Evolutionary conservation across 371 early-diverging fungal species (phyloP).

Genomic region (Actinomortierella wolfii): DNA sequence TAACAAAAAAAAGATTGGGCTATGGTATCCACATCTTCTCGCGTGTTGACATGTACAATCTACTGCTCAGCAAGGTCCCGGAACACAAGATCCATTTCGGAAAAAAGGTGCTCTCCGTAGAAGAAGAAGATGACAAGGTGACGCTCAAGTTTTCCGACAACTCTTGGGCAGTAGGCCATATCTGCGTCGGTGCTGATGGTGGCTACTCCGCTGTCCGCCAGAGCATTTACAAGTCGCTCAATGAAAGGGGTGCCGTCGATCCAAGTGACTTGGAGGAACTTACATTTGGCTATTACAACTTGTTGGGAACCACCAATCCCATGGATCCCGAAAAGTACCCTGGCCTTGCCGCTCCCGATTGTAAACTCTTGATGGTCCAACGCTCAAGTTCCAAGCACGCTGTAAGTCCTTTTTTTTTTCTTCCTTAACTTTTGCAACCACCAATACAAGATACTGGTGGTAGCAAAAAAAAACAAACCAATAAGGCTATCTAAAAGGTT

Average conservation of each 20-base stretch:
- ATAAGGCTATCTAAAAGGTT: constrained; percentile 1
- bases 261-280: constrained; percentile 13
- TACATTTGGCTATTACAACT: constrained; percentile 17
- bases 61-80: constrained; percentile 14
- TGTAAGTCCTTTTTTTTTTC: constrained; percentile 11
- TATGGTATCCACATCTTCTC: constrained; percentile 16
- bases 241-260: constrained; percentile 2
- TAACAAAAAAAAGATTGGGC: no score
- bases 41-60: constrained; percentile 23
- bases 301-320: constrained; percentile 24
- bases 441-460: not conserved
- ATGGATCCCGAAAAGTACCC: constrained; percentile 25
- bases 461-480: no score
- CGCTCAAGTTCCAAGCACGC: constrained; percentile 22
- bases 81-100: constrained; percentile 16
- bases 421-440: not conserved
- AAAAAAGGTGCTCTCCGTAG: constrained; percentile 13
- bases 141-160: constrained; percentile 11
- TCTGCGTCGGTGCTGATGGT: constrained; percentile 25
- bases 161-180: constrained; percentile 10
- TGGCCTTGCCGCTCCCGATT: constrained; percentile 16
- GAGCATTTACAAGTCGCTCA: constrained; percentile 13
- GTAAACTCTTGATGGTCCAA: constrained; percentile 20
- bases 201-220: constrained; percentile 20
- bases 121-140: constrained; percentile 2